Percentiles rank a stretch among this genome's conserved stretches.
Evolutionary conservation across 371 early-diverging fungal genomes (phyloP).

Genomic region (Nosema granulosis): DNA sequence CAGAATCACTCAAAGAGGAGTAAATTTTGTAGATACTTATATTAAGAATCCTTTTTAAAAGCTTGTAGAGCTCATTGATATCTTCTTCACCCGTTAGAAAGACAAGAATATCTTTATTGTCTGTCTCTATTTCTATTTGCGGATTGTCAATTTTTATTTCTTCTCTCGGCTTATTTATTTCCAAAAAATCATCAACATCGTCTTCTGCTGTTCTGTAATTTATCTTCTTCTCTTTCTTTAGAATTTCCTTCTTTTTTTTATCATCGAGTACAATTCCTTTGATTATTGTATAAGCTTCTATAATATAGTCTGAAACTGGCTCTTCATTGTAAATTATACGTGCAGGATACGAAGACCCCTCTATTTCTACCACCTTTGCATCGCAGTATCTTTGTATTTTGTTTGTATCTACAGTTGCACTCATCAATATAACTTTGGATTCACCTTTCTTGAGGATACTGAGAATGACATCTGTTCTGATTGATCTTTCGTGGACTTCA

Average conservation of each 20-base stretch:
- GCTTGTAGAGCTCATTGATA: slow-evolving; percentile 60
- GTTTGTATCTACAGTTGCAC: slow-evolving; percentile 65
- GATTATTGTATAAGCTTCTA: slow-evolving; percentile 83
- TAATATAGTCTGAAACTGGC: slow-evolving; percentile 90
- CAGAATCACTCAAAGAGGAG: slow-evolving; percentile 68
- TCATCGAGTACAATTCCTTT: slow-evolving; percentile 73
- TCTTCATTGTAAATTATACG: slow-evolving; percentile 85
- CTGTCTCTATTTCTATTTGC: slow-evolving; percentile 66
- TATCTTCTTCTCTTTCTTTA: slow-evolving; percentile 68
- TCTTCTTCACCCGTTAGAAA: slow-evolving; percentile 77
- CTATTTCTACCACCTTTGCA: slow-evolving; percentile 55
- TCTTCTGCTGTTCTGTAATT: slow-evolving; percentile 76
- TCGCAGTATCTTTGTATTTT: slow-evolving; percentile 58
- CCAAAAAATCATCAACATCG: slow-evolving; percentile 84
- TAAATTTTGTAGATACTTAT: slow-evolving; percentile 66
- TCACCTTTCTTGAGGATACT: slow-evolving; percentile 49
- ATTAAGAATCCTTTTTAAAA: slow-evolving; percentile 51
- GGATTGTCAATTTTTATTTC: slow-evolving; percentile 37
- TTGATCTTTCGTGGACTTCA: slow-evolving; percentile 90
- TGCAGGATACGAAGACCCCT: slow-evolving; percentile 73
- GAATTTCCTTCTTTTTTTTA: not conserved
- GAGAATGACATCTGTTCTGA: slow-evolving; percentile 64
- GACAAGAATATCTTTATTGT: slow-evolving; percentile 81
- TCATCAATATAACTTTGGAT: slow-evolving; percentile 66
- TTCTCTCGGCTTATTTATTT: slow-evolving; percentile 68